Evolutionary conservation across 2,329 filamentous ascomycete genomes (phyloP).

Genomic region (Cryphonectria naterciae): DNA sequence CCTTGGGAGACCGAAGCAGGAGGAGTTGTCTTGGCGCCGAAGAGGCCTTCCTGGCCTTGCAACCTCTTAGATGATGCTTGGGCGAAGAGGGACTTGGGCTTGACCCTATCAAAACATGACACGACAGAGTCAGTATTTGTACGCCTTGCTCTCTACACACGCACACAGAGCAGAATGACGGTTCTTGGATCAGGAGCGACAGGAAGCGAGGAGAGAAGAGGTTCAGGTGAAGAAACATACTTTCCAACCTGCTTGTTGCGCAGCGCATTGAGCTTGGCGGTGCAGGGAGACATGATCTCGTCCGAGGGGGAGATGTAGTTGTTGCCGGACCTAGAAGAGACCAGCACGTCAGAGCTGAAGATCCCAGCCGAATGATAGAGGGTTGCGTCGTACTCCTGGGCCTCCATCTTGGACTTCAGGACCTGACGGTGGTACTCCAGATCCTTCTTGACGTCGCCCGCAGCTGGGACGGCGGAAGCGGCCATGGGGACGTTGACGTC

Average conservation of each 20-base stretch:
- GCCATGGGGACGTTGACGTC: constrained; percentile 65
- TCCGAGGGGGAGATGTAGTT: constrained; percentile 82
- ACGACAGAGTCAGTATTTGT: neutral
- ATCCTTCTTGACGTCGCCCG: constrained; percentile 45
- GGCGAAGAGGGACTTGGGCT: constrained; percentile 71
- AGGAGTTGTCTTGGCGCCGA: constrained; percentile 35
- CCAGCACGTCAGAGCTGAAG: constrained; percentile 9
- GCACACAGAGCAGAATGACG: neutral
- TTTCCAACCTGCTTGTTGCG: constrained; percentile 81
- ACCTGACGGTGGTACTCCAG: constrained; percentile 81
- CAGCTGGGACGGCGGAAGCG: constrained; percentile 36
- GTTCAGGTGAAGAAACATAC: constrained; percentile 50
- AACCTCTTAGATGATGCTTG: constrained; percentile 68
- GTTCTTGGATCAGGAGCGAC: too few relatives aligned
- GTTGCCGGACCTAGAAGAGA: constrained; percentile 22
- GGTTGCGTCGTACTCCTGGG: constrained; percentile 40
- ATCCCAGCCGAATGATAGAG: neutral
- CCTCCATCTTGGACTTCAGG: constrained; percentile 71
- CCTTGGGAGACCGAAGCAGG: constrained; percentile 18
- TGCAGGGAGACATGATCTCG: constrained; percentile 85
- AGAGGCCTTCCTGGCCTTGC: constrained; percentile 48
- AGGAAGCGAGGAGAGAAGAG: neutral
- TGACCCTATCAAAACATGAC: constrained; percentile 50
- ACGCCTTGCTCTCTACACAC: neutral
- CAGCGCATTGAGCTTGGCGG: constrained; percentile 78